phyloP scores from a whole-genome alignment of 1,139 yeast genomes.

The Pichia sp. region DNA sequence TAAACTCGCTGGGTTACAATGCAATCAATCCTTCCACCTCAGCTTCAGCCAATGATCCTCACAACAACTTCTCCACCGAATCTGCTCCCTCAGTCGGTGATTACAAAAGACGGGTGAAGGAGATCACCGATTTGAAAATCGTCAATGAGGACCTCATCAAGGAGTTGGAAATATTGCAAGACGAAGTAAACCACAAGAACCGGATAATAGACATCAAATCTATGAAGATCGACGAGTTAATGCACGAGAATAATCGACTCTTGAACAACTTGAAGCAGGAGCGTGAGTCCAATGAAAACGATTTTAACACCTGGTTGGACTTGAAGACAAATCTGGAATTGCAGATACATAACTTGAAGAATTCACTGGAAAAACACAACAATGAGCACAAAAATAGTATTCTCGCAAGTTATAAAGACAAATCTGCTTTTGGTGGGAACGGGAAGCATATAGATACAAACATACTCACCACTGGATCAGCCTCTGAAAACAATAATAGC shows the following conservation, averaged over 20 bases:
- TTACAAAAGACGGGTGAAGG: neutral
- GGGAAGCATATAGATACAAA: neutral
- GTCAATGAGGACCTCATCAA: slow-evolving; percentile 28
- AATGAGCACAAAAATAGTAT: neutral
- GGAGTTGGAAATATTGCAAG: slow-evolving; percentile 34
- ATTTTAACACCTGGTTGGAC: slow-evolving; percentile 29
- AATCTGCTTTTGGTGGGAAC: neutral
- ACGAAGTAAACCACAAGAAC: slow-evolving; percentile 31
- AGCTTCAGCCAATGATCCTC: neutral
- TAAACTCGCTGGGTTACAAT: neutral
- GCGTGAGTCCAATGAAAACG: slow-evolving; percentile 31
- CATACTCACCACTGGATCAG: slow-evolving; percentile 24
- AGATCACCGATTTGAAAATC: slow-evolving; percentile 26
- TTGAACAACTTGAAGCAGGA: slow-evolving; percentile 28
- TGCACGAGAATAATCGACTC: slow-evolving; percentile 25
- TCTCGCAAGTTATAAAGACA: too few relatives aligned
- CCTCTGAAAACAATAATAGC: neutral
- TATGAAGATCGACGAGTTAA: slow-evolving; percentile 26
- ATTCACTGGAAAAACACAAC: neutral
- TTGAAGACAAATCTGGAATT: slow-evolving; percentile 23
- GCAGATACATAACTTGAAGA: slow-evolving; percentile 20
- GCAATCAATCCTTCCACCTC: neutral
- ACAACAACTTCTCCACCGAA: neutral
- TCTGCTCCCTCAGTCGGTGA: neutral
- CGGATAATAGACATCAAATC: slow-evolving; percentile 27